Conservation (phyloP, 768 basidiomycete species). For the Stropharia rugosoannulata region DNA sequence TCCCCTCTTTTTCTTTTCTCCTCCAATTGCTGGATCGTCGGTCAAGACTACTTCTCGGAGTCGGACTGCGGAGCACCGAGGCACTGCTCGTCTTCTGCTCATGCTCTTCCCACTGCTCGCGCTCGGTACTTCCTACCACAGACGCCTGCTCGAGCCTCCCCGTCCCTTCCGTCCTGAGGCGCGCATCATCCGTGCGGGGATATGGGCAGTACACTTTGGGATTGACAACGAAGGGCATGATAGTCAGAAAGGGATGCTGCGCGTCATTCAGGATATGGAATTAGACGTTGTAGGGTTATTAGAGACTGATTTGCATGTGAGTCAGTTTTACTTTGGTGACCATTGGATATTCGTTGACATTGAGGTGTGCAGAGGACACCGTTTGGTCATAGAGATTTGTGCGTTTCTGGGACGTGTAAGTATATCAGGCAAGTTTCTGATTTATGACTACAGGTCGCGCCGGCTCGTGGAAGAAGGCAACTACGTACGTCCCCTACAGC, state of each 20-base stretch:
- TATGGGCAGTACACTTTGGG: conserved; percentile 94
- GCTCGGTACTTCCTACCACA: conserved; percentile 52
- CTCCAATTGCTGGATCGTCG: not conserved
- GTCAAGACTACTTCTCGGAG: no score
- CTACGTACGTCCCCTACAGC: conserved; percentile 67
- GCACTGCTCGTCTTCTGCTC: not conserved
- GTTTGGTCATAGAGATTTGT: conserved; percentile 88
- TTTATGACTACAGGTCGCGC: conserved; percentile 54
- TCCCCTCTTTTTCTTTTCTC: conserved; percentile 29
- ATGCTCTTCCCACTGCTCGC: conserved; percentile 27
- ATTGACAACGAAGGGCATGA: conserved; percentile 72
- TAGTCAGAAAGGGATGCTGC: conserved; percentile 66
- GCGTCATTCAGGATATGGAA: conserved; percentile 67
- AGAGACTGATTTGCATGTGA: conserved; percentile 84
- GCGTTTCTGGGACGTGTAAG: conserved; percentile 12
- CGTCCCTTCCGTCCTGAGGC: conserved; percentile 61
- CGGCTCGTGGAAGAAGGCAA: conserved; percentile 75
- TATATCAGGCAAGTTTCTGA: not conserved
- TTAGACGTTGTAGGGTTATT: conserved; percentile 83
- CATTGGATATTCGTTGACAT: conserved; percentile 1
- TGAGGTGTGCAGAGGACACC: conserved; percentile 30
- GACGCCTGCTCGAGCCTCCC: conserved; percentile 47
- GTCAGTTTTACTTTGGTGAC: conserved; percentile 21
- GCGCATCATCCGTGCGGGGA: conserved; percentile 75
- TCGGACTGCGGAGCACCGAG: no score